phyloP scores from a whole-genome alignment of 2,329 filamentous ascomycete genomes.

The Cordyceps tenuipes region DNA sequence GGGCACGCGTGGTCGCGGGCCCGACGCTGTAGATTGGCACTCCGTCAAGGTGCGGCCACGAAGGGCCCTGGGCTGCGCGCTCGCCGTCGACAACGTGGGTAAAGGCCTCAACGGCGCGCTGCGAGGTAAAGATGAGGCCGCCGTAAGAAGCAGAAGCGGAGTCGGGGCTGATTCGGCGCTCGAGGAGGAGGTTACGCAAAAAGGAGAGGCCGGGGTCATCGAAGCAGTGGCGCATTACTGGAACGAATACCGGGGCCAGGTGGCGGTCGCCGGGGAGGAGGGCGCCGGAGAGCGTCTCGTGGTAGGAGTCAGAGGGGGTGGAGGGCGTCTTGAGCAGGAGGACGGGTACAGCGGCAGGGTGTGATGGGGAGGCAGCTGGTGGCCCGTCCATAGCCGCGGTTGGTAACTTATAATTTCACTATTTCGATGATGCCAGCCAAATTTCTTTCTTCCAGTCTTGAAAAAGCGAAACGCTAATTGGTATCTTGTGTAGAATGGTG shows the following conservation, averaged over 20 bases:
- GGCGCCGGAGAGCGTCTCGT: constrained; percentile 52
- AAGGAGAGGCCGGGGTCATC: constrained; percentile 47
- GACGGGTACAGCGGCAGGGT: constrained; percentile 27
- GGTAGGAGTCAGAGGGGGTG: constrained; percentile 60
- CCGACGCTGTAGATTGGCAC: constrained; percentile 69
- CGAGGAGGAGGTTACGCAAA: constrained; percentile 42
- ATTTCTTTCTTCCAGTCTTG: too few species aligned
- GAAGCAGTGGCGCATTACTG: constrained; percentile 66
- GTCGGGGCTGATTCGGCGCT: constrained; percentile 30
- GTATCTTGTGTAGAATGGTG: not conserved
- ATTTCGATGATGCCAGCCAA: too few species aligned
- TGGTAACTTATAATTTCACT: too few species aligned
- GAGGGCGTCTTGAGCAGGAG: constrained; percentile 74
- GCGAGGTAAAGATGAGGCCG: constrained; percentile 77
- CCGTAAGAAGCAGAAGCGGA: constrained; percentile 45
- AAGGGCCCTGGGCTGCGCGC: constrained; percentile 3
- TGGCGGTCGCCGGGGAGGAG: constrained; percentile 24
- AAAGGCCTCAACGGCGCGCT: constrained; percentile 76
- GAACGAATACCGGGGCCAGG: constrained; percentile 63
- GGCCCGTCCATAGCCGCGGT: not conserved
- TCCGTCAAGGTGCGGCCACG: constrained; percentile 47
- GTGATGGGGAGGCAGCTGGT: not conserved
- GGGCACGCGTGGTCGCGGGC: constrained; percentile 68
- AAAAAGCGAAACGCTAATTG: too few species aligned
- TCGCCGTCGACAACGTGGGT: constrained; percentile 51